Base-by-base conservation (phyloP, 2,329 filamentous ascomycete species). In the Stachybotrys elegans region DNA sequence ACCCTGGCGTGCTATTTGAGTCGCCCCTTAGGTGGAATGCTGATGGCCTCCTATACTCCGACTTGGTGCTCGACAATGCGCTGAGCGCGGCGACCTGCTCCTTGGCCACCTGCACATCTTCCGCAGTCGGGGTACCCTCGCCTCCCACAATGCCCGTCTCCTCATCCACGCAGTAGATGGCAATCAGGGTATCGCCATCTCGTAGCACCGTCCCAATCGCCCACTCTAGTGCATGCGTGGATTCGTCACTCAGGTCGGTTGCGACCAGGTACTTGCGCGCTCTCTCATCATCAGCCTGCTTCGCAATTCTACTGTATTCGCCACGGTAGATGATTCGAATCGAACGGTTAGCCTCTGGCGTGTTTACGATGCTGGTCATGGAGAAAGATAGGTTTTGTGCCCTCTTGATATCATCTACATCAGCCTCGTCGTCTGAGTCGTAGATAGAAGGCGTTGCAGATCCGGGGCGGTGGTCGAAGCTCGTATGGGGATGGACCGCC, bases 161-260 rank as follows among this genome's bases (percentile, higher is more conserved):
- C 61, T 97, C 92, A 53, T 96, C 90, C 20, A 95, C 84, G 45
- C 91, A 95, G 67, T 94, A 95, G 37, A 97, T 88, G 3, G 89
- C 90, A 49, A 96, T 83, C 27, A 98, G 75, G 0, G 92, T 97
- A 61, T 98, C 93, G 7, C 93, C 93, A 55, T 97, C 91, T 40
- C 93, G 81, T 22, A 98, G 73, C 6, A 97, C 90, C 0, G 92
- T 97, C 7, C 93, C 93, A 44, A 98, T 91, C 0, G 92, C 93
- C 93, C 93, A 98, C 63, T 98, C 93, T 23, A 98, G 74, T 2
- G 93, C 93, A 62, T 97, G 94, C 6, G 88, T 88, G 5, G 92
- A 91, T 68, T 98, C 93, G 29, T 93, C 88, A 54, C 91, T 96
- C 4, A 97, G 71, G 64, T 98, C 93, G 0, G 89, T 96, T 4